Base-by-base conservation (phyloP, 2,329 filamentous ascomycete species). In the Aspergillus sp. region DNA sequence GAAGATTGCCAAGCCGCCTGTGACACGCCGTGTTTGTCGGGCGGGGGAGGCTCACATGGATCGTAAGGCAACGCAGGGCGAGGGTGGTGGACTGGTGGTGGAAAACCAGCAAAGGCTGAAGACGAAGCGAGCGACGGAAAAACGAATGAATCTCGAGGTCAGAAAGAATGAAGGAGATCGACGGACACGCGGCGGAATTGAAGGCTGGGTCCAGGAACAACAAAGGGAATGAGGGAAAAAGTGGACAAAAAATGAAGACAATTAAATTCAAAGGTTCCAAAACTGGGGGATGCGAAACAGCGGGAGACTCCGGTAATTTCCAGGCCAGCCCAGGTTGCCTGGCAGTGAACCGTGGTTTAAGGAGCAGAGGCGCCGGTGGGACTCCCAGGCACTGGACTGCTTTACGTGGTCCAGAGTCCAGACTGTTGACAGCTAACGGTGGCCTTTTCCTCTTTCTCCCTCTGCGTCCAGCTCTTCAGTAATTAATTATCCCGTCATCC, bases 21-120 rank as follows among this genome's bases (percentile, higher is more conserved):
- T 59, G 60, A 65, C 59, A 63, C 56, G 61, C 61, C 43, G 64
- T 58, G 48, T 43, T 55, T 53, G 58, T 50, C 57, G 48, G 43
- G 61, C 61, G 56, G 64, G 59, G 62, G 58, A 61, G 63, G 57
- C 55, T 60, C 59, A 58, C 59, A 63, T 66, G 53, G 59, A 62
- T 63, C 48, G 56, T 53, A 53, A 34, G 48, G 53, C 49, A 48
- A 56, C 47, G 45, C 48, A 42, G 60, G 62, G 64, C 58, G 61
- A 62, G 61, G 60, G 62, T 45, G 53, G 56, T 53, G 58, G 59
- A 48, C 42, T 61, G 60, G 55, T 53, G 54, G 9, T 30, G 26
- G 26, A 30, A 30, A 30, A 30, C 26, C 26, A 39, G 41, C 32
- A 41, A 55, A 24, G 41, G 45, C 48, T 38, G 18, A 30, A 17